Evolutionary conservation across 352 stramenopile genomes (phyloP).

Genomic region (Blastocystis hominis): DNA sequence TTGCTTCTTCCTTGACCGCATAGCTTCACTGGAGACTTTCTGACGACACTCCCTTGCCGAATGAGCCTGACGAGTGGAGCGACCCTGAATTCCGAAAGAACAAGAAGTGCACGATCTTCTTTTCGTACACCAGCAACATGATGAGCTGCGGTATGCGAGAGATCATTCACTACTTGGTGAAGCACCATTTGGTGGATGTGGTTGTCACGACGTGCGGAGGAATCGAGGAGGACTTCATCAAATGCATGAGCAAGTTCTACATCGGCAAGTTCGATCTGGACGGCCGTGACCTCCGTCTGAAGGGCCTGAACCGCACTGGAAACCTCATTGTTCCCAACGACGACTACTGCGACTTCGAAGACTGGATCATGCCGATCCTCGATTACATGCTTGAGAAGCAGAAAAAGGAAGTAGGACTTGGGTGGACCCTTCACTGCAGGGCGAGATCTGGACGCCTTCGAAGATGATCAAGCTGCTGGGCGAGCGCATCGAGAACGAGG

Average conservation of each 20-base stretch:
- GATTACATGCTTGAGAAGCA: constrained; percentile 94
- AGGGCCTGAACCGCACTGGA: constrained; percentile 96
- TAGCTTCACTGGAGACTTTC: constrained; percentile 86
- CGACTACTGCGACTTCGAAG: constrained; percentile 97
- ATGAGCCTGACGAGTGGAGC: constrained; percentile 80
- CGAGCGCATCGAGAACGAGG: constrained; percentile 91
- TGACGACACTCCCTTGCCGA: constrained; percentile 78
- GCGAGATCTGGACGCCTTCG: constrained; percentile 84
- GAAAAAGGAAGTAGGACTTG: constrained; percentile 65
- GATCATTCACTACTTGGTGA: constrained; percentile 87
- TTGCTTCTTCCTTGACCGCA: not conserved
- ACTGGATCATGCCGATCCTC: constrained; percentile 85
- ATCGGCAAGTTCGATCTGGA: constrained; percentile 93
- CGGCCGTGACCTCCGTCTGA: constrained; percentile 75
- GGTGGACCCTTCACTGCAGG: constrained; percentile 6
- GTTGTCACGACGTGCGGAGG: constrained; percentile 83
- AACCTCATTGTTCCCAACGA: constrained; percentile 99
- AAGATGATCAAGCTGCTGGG: constrained; percentile 88
- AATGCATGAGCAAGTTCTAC: constrained; percentile 94
- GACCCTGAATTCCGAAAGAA: constrained; percentile 70
- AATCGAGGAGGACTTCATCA: constrained; percentile 97
- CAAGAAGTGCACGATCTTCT: constrained; percentile 92
- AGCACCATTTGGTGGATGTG: constrained; percentile 96
- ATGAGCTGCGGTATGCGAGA: constrained; percentile 95
- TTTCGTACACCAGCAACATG: constrained; percentile 98